These are phyloP conservation scores for Pichia manshurica DNA, from an alignment of 805 yeast species.

Conservation along the genomic window DNA sequence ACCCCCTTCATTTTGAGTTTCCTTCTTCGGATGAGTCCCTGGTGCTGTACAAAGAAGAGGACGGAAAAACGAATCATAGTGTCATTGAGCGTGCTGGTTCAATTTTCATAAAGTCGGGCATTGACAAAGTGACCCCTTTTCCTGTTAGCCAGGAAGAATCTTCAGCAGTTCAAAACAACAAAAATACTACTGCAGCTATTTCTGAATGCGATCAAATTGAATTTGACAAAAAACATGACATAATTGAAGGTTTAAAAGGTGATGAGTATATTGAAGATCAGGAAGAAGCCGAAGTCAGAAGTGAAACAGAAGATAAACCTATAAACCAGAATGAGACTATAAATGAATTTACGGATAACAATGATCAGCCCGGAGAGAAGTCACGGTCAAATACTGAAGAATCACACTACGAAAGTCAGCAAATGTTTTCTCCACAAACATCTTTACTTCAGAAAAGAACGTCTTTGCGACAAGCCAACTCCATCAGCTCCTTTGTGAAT, in stretches of 20 bases:
- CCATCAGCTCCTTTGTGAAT: slow-evolving; percentile 1
- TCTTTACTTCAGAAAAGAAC: not conserved
- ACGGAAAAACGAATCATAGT: not conserved
- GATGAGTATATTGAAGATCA: not conserved
- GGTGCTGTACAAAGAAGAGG: not conserved
- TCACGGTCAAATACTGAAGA: slow-evolving; percentile 1
- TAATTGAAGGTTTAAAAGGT: not conserved
- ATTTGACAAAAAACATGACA: not conserved
- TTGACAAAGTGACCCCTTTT: slow-evolving; percentile 11
- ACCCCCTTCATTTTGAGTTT: slow-evolving; percentile 9
- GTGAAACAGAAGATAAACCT: not conserved
- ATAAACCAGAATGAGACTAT: not conserved
- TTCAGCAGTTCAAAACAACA: no score
- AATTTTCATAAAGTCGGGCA: slow-evolving; percentile 16
- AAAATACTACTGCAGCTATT: no score
- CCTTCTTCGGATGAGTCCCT: slow-evolving; percentile 7
- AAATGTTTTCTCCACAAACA: not conserved
- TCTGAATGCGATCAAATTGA: not conserved
- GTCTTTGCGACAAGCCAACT: slow-evolving; percentile 2
- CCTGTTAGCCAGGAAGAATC: not conserved
- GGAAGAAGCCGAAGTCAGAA: not conserved
- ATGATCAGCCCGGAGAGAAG: not conserved
- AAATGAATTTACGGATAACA: no score
- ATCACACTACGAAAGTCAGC: not conserved
- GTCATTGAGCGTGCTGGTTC: slow-evolving; percentile 15